phyloP scores from a whole-genome alignment of 352 stramenopile genomes.

The Globisporangium mamillatum region DNA sequence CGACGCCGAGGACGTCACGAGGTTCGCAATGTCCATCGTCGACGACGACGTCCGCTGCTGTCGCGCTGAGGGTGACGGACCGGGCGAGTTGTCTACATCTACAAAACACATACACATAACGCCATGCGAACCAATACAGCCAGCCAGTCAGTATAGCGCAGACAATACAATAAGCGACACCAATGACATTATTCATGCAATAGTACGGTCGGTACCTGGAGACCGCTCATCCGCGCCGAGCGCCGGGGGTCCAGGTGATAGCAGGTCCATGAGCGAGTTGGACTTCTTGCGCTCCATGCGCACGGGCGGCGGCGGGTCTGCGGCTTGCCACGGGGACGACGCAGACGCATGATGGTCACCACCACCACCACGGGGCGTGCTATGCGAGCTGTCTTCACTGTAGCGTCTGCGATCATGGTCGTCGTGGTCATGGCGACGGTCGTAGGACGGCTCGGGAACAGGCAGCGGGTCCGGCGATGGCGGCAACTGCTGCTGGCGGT shows the following conservation, averaged over 20 bases:
- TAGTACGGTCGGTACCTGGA: slow-evolving; percentile 25
- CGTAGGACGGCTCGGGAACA: slow-evolving; percentile 46
- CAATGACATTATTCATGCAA: neutral
- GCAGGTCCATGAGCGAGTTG: slow-evolving; percentile 75
- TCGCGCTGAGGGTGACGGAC: slow-evolving; percentile 11
- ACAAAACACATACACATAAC: neutral
- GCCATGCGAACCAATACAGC: neutral
- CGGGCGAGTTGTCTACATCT: slow-evolving; percentile 19
- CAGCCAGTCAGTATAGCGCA: neutral
- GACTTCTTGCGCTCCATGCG: slow-evolving; percentile 54
- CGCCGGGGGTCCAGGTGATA: slow-evolving; percentile 55
- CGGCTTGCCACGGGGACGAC: slow-evolving; percentile 8
- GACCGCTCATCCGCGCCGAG: slow-evolving; percentile 29
- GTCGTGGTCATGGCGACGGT: slow-evolving; percentile 15
- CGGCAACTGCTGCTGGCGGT: neutral
- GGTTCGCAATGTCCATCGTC: slow-evolving; percentile 59
- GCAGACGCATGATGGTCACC: neutral
- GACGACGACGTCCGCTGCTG: slow-evolving; percentile 11
- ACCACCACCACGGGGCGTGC: slow-evolving; percentile 4
- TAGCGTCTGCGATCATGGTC: slow-evolving; percentile 10
- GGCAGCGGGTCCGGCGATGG: slow-evolving; percentile 37
- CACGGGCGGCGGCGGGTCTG: slow-evolving; percentile 14
- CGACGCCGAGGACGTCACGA: slow-evolving; percentile 36
- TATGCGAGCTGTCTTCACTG: slow-evolving; percentile 17
- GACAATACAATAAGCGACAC: neutral